Conservation (phyloP, 2,329 filamentous ascomycete genomes). For the Claviceps sp. region DNA sequence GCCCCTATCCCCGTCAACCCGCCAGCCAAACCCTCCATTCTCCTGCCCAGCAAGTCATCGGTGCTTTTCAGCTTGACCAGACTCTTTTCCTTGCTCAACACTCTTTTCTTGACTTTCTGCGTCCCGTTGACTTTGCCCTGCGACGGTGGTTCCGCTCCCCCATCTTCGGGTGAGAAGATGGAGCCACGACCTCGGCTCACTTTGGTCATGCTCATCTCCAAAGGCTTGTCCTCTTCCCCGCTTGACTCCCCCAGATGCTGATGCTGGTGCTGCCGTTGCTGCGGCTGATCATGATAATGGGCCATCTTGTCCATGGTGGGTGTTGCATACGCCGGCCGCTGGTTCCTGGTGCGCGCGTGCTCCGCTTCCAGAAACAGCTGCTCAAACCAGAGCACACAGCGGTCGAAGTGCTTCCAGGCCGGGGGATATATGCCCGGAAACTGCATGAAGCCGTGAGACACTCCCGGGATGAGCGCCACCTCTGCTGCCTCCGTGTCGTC, state of each 20-base stretch:
- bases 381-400: conserved; percentile 68
- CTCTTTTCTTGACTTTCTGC: conserved; percentile 14
- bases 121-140: conserved; percentile 4
- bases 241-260: conserved; percentile 41
- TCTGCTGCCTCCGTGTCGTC: conserved; percentile 41
- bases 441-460: conserved; percentile 87
- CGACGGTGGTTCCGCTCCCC: conserved; percentile 1
- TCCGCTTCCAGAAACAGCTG: conserved; percentile 53
- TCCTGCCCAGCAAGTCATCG: conserved; percentile 41
- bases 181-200: conserved; percentile 22
- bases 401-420: conserved; percentile 75
- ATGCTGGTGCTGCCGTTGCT: conserved; percentile 14
- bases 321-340: not conserved
- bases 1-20: conserved; percentile 36
- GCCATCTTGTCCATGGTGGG: not conserved
- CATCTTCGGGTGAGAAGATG: conserved; percentile 12
- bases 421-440: conserved; percentile 81
- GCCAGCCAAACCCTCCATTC: conserved; percentile 45
- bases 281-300: conserved; percentile 10
- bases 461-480: conserved; percentile 72
- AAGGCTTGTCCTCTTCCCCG: conserved; percentile 64
- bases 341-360: conserved; percentile 17
- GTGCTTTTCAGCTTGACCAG: conserved; percentile 42
- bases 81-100: conserved; percentile 29
- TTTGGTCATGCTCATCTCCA: conserved; percentile 64